Base-by-base conservation (phyloP, 2,329 filamentous ascomycete genomes). In the Penicillium sp. region DNA sequence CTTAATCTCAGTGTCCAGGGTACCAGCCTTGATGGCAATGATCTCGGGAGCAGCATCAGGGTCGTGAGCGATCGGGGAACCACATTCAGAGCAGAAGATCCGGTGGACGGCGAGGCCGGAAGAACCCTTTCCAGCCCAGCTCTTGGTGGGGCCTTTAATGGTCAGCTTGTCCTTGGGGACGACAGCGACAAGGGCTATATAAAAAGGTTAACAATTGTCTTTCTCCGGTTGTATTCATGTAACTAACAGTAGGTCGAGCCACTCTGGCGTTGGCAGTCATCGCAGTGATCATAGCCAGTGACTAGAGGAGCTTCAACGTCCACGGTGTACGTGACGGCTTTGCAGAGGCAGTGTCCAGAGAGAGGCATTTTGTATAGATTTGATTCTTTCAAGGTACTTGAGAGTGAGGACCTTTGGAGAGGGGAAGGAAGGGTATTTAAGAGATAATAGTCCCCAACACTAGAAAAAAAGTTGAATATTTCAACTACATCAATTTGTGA, bases 221-320 rank as follows among this genome's bases (percentile, higher is more conserved):
- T 11, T 36, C 4, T 14, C 9, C 3, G 12, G 1, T 5, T 10
- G 30, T 31, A 9, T 35, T 33, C 1, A 4, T 6, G 5, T 12
- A 30, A 53, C 64, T 16, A 59, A 74, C 72, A 88, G 73, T 88
- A 88, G 55, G 86, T 87, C 17, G 84, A 88, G 61, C 86, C 86
- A 48, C 75, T 82, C 75, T 88, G 86, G 68, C 86, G 84, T 75
- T 88, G 86, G 80, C 86, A 88, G 75, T 88, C 86, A 68, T 88
- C 86, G 67, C 86, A 88, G 78, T 88, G 86, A 69, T 88, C 87
- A 71, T 88, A 88, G 61, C 82, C 86, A 49, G 82, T 75, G 14
- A 73, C 36, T 10, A 70, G 57, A 11, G 77, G 73, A 16, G 59
- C 56, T 17, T 77, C 76, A 57, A 72, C 67, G 59, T 83, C 71